phyloP scores from a whole-genome alignment of 1,284 basidiomycete genomes.

The Stereum hirsutum region DNA sequence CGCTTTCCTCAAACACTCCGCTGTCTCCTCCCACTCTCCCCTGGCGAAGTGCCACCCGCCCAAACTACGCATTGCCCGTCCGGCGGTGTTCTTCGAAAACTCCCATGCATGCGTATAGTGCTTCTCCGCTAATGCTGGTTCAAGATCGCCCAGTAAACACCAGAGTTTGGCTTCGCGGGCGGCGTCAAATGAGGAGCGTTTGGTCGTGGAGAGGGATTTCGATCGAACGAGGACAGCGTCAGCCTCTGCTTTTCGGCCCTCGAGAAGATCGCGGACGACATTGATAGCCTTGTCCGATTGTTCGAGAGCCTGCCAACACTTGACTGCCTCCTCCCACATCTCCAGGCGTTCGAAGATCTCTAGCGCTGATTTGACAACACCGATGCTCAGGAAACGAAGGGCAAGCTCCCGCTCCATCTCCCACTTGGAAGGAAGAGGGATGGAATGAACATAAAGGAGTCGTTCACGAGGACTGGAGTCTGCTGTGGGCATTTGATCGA shows the following conservation, averaged over 20 bases:
- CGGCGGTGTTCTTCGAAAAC: slow-evolving; percentile 71
- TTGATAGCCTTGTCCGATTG: slow-evolving; percentile 65
- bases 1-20: slow-evolving; percentile 63
- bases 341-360: slow-evolving; percentile 90
- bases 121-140: slow-evolving; percentile 53
- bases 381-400: slow-evolving; percentile 69
- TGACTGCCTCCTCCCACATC: slow-evolving; percentile 95
- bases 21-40: slow-evolving; percentile 55
- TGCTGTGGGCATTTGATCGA: slow-evolving; percentile 90
- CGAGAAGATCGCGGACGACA: slow-evolving; percentile 78
- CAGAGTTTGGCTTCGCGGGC: slow-evolving; percentile 87
- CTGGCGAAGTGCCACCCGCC: slow-evolving; percentile 78
- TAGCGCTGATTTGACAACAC: slow-evolving; percentile 80
- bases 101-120: slow-evolving; percentile 86
- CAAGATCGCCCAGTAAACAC: slow-evolving; percentile 93
- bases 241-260: slow-evolving; percentile 74
- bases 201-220: slow-evolving; percentile 35
- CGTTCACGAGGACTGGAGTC: slow-evolving; percentile 68
- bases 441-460: slow-evolving; percentile 68
- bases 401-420: slow-evolving; percentile 88
- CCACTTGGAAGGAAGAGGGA: slow-evolving; percentile 84
- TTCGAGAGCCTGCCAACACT: slow-evolving; percentile 79
- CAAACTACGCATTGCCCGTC: slow-evolving; percentile 85
- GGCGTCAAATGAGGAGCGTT: slow-evolving; percentile 45
- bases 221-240: slow-evolving; percentile 62